Conservation (phyloP, 2,329 filamentous ascomycete genomes). For the Claviceps capensis region DNA sequence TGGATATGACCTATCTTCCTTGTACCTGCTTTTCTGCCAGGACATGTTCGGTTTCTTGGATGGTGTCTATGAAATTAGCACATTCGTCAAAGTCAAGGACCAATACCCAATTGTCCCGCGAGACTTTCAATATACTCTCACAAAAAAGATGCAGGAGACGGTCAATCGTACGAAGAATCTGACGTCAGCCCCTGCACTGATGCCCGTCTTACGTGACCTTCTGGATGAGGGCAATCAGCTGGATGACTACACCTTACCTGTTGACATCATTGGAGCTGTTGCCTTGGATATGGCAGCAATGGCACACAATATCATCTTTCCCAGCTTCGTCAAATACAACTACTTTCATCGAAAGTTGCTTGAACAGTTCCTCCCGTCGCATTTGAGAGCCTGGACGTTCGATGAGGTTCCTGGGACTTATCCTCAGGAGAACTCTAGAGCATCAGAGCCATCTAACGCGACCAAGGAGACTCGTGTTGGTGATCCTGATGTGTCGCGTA, state of each 20-base stretch:
- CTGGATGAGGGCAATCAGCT: slow-evolving; percentile 6
- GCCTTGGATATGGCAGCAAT: slow-evolving; percentile 19
- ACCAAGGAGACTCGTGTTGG: neutral
- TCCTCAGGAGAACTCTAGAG: slow-evolving; percentile 10
- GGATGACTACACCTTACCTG: slow-evolving; percentile 8
- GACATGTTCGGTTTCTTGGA: slow-evolving; percentile 11
- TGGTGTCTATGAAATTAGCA: slow-evolving; percentile 15
- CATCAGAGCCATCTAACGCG: neutral
- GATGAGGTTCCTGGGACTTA: slow-evolving; percentile 15
- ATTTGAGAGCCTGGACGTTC: slow-evolving; percentile 8
- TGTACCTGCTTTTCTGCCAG: slow-evolving; percentile 11
- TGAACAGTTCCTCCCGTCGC: slow-evolving; percentile 10
- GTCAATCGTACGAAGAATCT: slow-evolving; percentile 13
- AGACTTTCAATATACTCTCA: slow-evolving; percentile 11
- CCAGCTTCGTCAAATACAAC: slow-evolving; percentile 16
- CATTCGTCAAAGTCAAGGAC: slow-evolving; percentile 15
- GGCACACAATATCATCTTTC: slow-evolving; percentile 12
- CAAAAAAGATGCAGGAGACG: slow-evolving; percentile 5
- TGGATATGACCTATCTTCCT: slow-evolving; percentile 10
- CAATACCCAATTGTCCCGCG: slow-evolving; percentile 12
- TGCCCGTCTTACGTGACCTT: slow-evolving; percentile 13
- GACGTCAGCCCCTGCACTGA: slow-evolving; percentile 14
- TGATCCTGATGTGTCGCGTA: neutral
- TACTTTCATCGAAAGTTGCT: slow-evolving; percentile 13
- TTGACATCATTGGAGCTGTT: slow-evolving; percentile 14